These are phyloP conservation scores for Aphanomyces invadans DNA, from an alignment of 352 stramenopile species.

Conservation along the genomic window DNA sequence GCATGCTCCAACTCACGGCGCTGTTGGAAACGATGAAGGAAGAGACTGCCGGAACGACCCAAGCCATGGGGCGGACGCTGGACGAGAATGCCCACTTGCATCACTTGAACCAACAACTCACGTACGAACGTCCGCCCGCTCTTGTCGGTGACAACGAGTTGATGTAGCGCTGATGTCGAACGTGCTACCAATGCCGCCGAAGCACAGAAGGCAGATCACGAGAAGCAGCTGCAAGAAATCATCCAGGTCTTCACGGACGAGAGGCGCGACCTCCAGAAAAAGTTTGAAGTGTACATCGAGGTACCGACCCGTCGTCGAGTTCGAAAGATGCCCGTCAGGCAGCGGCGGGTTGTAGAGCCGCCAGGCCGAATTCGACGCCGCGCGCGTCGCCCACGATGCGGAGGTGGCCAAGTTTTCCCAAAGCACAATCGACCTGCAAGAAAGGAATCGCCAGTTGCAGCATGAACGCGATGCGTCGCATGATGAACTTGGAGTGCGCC, in stretches of 20 bases:
- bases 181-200: background rate
- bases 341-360: background rate
- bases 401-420: background rate
- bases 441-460: constrained; percentile 30
- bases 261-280: background rate
- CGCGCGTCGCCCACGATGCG: background rate
- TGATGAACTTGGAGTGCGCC: too few relatives aligned
- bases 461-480: background rate
- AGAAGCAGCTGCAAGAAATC: background rate
- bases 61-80: constrained; percentile 6
- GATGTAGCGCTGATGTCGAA: background rate
- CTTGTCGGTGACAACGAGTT: background rate
- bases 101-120: background rate
- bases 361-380: background rate
- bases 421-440: background rate
- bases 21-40: constrained; percentile 11
- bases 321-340: too few relatives aligned
- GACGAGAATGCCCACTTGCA: background rate
- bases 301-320: background rate
- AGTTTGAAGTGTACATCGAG: background rate
- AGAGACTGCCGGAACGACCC: background rate
- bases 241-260: background rate
- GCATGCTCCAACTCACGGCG: constrained; percentile 3
- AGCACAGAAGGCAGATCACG: background rate
- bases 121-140: background rate